Conservation (phyloP, 2,329 filamentous ascomycete species). For the Neurospora crassa region DNA sequence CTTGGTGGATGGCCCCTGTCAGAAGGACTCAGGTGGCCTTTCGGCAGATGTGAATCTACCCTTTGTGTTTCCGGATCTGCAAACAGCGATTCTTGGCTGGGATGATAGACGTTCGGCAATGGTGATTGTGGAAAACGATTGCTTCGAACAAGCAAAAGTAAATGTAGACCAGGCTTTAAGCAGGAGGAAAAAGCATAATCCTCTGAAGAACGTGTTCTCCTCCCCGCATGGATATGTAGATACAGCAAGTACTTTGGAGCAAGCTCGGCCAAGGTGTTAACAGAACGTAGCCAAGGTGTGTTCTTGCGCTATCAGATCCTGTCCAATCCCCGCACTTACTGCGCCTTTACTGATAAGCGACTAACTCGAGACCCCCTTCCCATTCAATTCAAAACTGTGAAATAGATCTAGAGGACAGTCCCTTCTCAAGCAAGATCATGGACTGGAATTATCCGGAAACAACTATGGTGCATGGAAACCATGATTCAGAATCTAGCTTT, state of each 20-base stretch:
- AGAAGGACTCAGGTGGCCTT: neutral
- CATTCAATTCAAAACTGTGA: too few species aligned
- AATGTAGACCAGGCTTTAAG: neutral
- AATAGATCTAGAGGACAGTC: too few species aligned
- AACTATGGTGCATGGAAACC: too few species aligned
- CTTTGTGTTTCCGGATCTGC: neutral
- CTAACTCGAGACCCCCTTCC: too few species aligned
- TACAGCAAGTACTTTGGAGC: too few species aligned
- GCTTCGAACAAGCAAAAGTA: neutral
- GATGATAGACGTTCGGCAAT: neutral
- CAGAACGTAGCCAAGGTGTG: neutral
- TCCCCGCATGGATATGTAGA: too few species aligned
- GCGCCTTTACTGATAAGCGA: neutral
- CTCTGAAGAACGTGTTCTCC: too few species aligned
- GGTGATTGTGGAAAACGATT: neutral
- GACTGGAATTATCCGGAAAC: too few species aligned
- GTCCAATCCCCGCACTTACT: too few species aligned
- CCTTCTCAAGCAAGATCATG: too few species aligned
- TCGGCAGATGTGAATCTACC: slow-evolving; percentile 12
- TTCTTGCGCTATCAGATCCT: neutral
- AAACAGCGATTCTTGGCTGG: neutral
- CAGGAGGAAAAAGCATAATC: neutral
- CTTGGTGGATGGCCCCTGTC: neutral
- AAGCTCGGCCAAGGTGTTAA: too few species aligned
- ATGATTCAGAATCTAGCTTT: too few species aligned